Evolutionary conservation across 768 basidiomycete genomes (phyloP).

Genomic region (Kwoniella newhampshirensis): DNA sequence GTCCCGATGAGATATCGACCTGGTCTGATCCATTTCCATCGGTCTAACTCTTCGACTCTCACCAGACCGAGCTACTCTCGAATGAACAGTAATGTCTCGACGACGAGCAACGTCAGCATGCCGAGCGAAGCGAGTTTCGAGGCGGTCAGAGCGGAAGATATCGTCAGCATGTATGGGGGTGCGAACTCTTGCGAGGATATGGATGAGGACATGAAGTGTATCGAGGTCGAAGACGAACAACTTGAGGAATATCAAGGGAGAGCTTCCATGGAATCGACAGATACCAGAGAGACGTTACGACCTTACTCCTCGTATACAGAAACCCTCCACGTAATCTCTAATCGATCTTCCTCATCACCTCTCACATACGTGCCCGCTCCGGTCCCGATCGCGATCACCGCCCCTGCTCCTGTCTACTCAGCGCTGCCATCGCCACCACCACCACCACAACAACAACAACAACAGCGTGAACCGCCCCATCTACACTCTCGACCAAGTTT

Average conservation of each 20-base stretch:
- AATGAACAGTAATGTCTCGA: slow-evolving; percentile 8
- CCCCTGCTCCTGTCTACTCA: background rate
- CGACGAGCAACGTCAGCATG: slow-evolving; percentile 13
- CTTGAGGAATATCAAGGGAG: slow-evolving; percentile 8
- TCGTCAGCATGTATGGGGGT: slow-evolving; percentile 28
- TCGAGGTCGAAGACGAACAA: slow-evolving; percentile 3
- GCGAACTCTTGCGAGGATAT: slow-evolving; percentile 1
- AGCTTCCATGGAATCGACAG: slow-evolving; percentile 14
- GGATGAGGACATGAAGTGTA: background rate
- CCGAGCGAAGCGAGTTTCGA: slow-evolving; percentile 36
- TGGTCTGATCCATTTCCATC: slow-evolving; percentile 36
- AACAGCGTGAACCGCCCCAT: slow-evolving; percentile 9
- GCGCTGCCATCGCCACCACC: background rate
- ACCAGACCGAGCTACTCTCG: slow-evolving; percentile 11
- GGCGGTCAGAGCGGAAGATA: slow-evolving; percentile 25
- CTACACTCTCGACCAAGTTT: slow-evolving; percentile 15
- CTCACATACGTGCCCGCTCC: background rate
- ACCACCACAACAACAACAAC: slow-evolving; percentile 2
- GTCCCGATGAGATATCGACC: slow-evolving; percentile 25
- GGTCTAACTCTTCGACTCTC: slow-evolving; percentile 10
- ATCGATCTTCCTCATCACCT: background rate
- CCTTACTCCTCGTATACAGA: background rate
- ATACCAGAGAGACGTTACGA: slow-evolving; percentile 2
- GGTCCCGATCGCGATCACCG: background rate
- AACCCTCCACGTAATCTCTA: background rate